Evolutionary conservation across 768 basidiomycete species (phyloP).

Genomic region (Tephrocybe sp.): DNA sequence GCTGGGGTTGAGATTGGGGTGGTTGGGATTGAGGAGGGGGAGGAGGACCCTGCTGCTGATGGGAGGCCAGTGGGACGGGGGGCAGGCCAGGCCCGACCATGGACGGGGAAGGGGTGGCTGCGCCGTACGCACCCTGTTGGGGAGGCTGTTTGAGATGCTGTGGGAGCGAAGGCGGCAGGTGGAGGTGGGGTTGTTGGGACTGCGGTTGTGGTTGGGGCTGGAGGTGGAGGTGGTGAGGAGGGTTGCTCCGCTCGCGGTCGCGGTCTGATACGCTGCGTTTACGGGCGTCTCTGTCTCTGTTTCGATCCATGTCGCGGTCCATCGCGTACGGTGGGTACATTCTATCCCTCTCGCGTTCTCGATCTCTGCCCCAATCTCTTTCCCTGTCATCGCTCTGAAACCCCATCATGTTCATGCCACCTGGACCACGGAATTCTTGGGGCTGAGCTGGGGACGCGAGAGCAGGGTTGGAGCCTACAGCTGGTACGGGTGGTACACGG

Average conservation of each 20-base stretch:
- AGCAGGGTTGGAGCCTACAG: conserved; percentile 8
- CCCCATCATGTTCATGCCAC: background rate
- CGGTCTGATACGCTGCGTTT: background rate
- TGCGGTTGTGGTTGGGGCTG: conserved; percentile 5
- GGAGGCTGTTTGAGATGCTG: conserved; percentile 4
- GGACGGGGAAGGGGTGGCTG: background rate
- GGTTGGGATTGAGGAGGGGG: background rate
- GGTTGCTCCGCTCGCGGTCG: conserved; percentile 2
- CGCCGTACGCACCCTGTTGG: background rate
- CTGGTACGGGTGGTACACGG: conserved; percentile 2
- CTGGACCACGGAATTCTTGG: conserved; percentile 3
- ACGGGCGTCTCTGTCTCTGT: background rate
- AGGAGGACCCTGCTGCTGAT: background rate
- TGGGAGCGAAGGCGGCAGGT: background rate
- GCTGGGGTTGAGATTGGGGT: background rate
- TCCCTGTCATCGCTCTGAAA: conserved; percentile 10
- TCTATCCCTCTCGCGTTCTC: conserved; percentile 15
- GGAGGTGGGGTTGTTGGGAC: conserved; percentile 1
- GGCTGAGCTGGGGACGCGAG: background rate
- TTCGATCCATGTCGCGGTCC: background rate
- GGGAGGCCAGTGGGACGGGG: background rate
- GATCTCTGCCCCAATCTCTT: background rate
- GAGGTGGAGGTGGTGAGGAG: background rate
- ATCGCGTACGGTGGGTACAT: conserved; percentile 6
- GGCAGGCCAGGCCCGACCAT: conserved; percentile 11